Conservation (phyloP, 2,329 filamentous ascomycete genomes). For the Epichloe elymi region DNA sequence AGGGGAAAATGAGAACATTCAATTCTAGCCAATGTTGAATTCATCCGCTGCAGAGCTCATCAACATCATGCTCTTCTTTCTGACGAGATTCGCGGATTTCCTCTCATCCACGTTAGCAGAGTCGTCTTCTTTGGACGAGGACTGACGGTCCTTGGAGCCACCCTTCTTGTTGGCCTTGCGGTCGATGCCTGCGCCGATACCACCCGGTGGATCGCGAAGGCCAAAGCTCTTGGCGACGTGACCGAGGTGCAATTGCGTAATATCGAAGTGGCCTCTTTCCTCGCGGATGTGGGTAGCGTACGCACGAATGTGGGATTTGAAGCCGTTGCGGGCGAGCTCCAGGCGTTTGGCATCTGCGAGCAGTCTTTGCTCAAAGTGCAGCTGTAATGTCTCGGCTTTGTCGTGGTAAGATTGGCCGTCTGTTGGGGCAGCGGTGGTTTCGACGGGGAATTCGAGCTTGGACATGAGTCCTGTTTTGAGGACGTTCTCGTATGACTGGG, state of each 20-base stretch:
- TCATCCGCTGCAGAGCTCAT: constrained; percentile 51
- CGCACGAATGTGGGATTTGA: constrained; percentile 82
- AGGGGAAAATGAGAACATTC: neutral
- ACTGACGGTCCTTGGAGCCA: constrained; percentile 11
- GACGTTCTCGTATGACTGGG: constrained; percentile 39
- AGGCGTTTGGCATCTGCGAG: constrained; percentile 53
- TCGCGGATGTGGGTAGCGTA: constrained; percentile 87
- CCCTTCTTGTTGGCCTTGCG: constrained; percentile 28
- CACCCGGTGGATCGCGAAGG: constrained; percentile 73
- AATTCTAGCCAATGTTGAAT: constrained; percentile 50
- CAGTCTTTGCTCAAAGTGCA: constrained; percentile 47
- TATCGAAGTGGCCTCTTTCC: constrained; percentile 81
- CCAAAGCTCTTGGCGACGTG: constrained; percentile 92
- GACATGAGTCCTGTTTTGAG: constrained; percentile 53
- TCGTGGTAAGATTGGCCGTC: constrained; percentile 32
- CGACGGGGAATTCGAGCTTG: constrained; percentile 52
- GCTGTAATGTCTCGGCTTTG: constrained; percentile 43
- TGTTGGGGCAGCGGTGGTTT: constrained; percentile 42
- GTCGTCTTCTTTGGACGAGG: neutral
- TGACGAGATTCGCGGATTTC: constrained; percentile 31
- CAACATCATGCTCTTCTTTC: constrained; percentile 51
- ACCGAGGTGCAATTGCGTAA: constrained; percentile 79
- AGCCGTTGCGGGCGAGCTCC: constrained; percentile 72
- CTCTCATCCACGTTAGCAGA: constrained; percentile 16
- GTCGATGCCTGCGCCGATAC: constrained; percentile 52